Evolutionary conservation across 2,329 filamentous ascomycete species (phyloP), one percentile per base, ranked within the genome.

Genomic region (Alternaria infectoria): DNA sequence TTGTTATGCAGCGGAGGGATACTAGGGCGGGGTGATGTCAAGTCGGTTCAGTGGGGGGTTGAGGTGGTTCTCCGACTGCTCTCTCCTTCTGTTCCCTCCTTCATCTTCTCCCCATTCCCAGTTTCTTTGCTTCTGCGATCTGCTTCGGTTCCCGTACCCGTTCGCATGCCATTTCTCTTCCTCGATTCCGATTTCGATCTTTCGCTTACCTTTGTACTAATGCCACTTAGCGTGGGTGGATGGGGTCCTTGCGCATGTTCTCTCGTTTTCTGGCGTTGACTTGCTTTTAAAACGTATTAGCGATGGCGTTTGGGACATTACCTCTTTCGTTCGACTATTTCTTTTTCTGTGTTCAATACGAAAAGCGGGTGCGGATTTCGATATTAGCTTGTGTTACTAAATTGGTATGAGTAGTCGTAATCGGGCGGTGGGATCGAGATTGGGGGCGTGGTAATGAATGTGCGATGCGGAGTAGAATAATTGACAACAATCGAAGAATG

Each of bases 1-100:
- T 79, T 59, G 67, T 77, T 15, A 71, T 79, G 73, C 67, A 71
- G 47, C 64, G 67, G 57, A 65, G 69, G 28, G 74, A 67, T 21
- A 59, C 60, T 4, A 59, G 57, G 50, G 64, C 30, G 19, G 57
- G n/a, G 32, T 56, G 26, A 64, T 40, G 32, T n/a, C n/a, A n/a
- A n/a, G n/a, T n/a, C n/a, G n/a, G n/a, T n/a, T n/a, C n/a, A n/a
- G n/a, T n/a, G n/a, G n/a, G n/a, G n/a, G n/a, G n/a, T n/a, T n/a
- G n/a, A n/a, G n/a, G n/a, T n/a, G n/a, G n/a, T 40, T 40, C n/a
- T 6, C 36, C 0, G n/a, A 17, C 15, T 9, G 2, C 5, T 6
- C 5, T 21, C 25, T 52, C 13, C 47, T n/a, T 52, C 21, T 36
- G 25, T 19, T 46, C 36, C n/a, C 21, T 2, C 2, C 26, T 28